phyloP scores from a whole-genome alignment of 1,284 basidiomycete genomes.

The Marasmius sp. region DNA sequence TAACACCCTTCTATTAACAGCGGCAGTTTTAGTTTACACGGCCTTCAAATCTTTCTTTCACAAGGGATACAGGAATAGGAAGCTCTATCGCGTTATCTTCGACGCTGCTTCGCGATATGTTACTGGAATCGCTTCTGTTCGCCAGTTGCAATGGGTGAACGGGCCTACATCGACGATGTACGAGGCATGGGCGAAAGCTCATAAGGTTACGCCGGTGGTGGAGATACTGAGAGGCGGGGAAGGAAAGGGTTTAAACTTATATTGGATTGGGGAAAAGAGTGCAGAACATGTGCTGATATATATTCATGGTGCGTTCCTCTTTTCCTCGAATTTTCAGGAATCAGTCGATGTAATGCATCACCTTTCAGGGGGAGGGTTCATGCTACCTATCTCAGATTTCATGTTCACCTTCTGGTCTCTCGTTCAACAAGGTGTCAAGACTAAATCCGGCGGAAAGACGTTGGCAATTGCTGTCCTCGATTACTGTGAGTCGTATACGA shows the following conservation, averaged over 20 bases:
- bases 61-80: not conserved
- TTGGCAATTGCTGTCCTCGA: slow-evolving; percentile 7
- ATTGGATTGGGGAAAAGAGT: slow-evolving; percentile 5
- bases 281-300: slow-evolving; percentile 4
- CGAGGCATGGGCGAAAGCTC: slow-evolving; percentile 2
- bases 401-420: slow-evolving; percentile 6
- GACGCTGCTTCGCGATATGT: not conserved
- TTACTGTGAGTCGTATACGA: slow-evolving; percentile 7
- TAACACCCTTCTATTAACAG: not conserved
- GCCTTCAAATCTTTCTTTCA: not conserved
- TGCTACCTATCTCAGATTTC: slow-evolving; percentile 4
- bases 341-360: not conserved
- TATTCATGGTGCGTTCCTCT: slow-evolving; percentile 2
- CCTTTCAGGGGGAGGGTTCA: slow-evolving; percentile 9
- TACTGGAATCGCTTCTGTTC: not conserved
- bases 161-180: not conserved
- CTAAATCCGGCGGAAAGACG: not conserved
- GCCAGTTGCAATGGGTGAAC: not conserved
- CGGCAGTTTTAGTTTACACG: not conserved
- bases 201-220: not conserved
- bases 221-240: not conserved
- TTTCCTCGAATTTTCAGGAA: not conserved
- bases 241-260: not conserved
- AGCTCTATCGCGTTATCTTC: not conserved
- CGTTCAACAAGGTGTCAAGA: slow-evolving; percentile 1